These are phyloP conservation scores for Pseudonitzschia multiseries DNA, from an alignment of 108 stramenopile genomes.

Conservation along the genomic window DNA sequence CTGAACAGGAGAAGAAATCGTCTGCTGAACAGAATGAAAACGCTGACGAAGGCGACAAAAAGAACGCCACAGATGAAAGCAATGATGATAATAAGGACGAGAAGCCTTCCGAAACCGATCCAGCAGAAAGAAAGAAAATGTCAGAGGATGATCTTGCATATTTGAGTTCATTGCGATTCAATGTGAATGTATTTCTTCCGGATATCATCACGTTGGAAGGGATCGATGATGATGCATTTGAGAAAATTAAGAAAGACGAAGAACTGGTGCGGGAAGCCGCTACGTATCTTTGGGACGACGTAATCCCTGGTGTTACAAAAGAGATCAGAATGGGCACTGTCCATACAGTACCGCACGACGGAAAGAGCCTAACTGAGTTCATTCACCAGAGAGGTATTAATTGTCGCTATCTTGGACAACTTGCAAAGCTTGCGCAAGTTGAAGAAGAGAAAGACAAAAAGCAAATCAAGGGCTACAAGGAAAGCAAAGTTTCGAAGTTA, in stretches of 20 bases:
- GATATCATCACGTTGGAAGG: constrained; percentile 62
- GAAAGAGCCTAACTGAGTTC: constrained; percentile 74
- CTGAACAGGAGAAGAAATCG: constrained; percentile 24
- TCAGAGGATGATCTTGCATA: constrained; percentile 74
- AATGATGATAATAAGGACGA: constrained; percentile 16
- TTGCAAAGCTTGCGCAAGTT: constrained; percentile 74
- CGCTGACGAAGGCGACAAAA: constrained; percentile 17
- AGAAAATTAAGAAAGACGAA: constrained; percentile 81
- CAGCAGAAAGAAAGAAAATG: constrained; percentile 28
- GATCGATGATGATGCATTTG: constrained; percentile 50
- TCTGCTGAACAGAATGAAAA: constrained; percentile 31
- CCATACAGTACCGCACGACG: constrained; percentile 72
- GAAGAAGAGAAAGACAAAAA: constrained; percentile 79
- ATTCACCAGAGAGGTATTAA: constrained; percentile 93
- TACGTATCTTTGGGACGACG: constrained; percentile 74
- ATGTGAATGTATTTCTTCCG: constrained; percentile 92
- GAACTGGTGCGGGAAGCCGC: constrained; percentile 76
- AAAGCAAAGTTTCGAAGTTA: constrained; percentile 28
- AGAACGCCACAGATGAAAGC: constrained; percentile 6
- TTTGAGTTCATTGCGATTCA: constrained; percentile 66
- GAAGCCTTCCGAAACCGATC: constrained; percentile 26
- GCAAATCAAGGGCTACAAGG: constrained; percentile 41
- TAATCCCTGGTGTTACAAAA: constrained; percentile 75
- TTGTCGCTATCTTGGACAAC: constrained; percentile 91
- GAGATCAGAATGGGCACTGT: constrained; percentile 60